Base-by-base conservation (phyloP, 306 rosid genomes). In the Crotalaria pallida region DNA sequence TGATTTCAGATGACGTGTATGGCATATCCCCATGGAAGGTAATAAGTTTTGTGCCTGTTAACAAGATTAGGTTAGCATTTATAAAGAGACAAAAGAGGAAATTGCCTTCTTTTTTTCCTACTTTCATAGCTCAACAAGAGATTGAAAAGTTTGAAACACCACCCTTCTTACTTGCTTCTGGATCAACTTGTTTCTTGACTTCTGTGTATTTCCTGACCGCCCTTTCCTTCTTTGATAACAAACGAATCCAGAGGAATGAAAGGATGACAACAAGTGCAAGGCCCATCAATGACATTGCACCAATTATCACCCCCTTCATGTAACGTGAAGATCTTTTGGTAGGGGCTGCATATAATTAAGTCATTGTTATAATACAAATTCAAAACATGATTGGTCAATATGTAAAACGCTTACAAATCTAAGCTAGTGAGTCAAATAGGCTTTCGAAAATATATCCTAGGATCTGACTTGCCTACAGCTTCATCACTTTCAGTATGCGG, bases 21-120 rank as follows among this genome's bases (percentile, higher is more conserved):
- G 89, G 96, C 52, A 95, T 75, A 79, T 95, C 96, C 5, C 97
- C 99, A 65, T 86, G 99, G 82, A 95, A 95, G 15, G 99, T 91
- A 69, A 95, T 89, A 48, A 95, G 90, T 74, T 91, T 95, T 21
- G 89, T 82, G 75, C 93, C 99, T 95, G 79, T 77, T 80, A 33
- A 33, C 50, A 33, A 61, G 26, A 70, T 24, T 41, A 63, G 17
- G 62, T 75, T 41, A 51, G 52, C 16, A 24, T 74, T 47, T 61
- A 58, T 15, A 17, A 49, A 16, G 29, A n/a, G 18, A 0, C 2
- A 72, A 8, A n/a, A 43, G 5, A n/a, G 0, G 34, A 22, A 13
- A 1, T 40, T 47, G 21, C 34, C 7, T 8, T 65, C 26, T 23
- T 16, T 41, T 29, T 16, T 22, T 3, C 5, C 15, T 29, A 23